Percentiles rank a stretch among this genome's conserved stretches.
Evolutionary conservation across 257 asterid species (phyloP).

Genomic region (Solanum corneliomulleri): DNA sequence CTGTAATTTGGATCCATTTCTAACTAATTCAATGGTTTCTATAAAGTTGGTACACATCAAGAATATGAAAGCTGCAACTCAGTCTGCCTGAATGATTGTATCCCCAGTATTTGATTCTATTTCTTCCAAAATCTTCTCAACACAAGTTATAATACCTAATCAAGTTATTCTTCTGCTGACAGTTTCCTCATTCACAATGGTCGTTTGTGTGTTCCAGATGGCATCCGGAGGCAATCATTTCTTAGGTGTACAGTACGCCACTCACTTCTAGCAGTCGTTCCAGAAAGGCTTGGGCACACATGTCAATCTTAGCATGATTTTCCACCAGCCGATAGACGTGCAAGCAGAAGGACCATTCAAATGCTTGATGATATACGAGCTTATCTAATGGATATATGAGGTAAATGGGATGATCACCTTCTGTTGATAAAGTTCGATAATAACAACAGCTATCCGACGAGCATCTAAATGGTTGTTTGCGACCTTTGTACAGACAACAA

Average conservation of each 20-base stretch:
- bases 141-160: not conserved
- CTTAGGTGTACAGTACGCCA: not conserved
- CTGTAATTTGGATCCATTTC: not conserved
- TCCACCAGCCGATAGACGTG: not conserved
- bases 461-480: not conserved
- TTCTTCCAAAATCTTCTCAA: not conserved
- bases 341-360: not conserved
- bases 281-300: not conserved
- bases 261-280: not conserved
- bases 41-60: not conserved
- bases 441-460: not conserved
- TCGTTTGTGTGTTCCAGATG: not conserved
- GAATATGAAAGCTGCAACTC: not conserved
- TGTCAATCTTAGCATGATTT: not conserved
- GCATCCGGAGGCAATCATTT: not conserved
- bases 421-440: not conserved
- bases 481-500: not conserved
- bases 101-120: not conserved
- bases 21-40: not conserved
- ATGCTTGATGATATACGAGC: not conserved
- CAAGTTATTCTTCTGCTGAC: not conserved
- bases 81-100: not conserved
- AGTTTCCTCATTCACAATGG: not conserved
- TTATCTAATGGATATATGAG: not conserved
- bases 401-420: not conserved